Evolutionary conservation across 768 basidiomycete species (phyloP).

Genomic region (Steccherinum ochraceum): DNA sequence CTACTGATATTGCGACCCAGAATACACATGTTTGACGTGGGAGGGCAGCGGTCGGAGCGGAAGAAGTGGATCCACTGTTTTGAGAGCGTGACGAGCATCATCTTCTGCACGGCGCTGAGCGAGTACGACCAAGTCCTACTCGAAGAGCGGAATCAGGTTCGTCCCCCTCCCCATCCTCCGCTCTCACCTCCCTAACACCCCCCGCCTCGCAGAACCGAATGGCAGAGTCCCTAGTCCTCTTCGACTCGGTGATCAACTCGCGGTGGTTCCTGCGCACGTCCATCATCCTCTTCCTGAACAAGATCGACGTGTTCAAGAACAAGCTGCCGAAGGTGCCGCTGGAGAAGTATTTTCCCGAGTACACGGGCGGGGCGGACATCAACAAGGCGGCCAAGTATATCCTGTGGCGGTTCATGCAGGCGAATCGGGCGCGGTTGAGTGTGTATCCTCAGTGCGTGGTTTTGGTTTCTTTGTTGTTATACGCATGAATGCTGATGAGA

Average conservation of each 20-base stretch:
- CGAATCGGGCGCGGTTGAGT: conserved; percentile 74
- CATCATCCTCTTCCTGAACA: conserved; percentile 66
- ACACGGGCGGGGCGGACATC: conserved; percentile 83
- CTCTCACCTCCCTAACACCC: not conserved
- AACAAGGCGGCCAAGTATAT: conserved; percentile 95
- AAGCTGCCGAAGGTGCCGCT: conserved; percentile 69
- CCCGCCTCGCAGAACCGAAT: conserved; percentile 54
- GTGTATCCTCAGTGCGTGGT: conserved; percentile 83
- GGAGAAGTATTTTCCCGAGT: conserved; percentile 81
- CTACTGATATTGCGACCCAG: conserved; percentile 16
- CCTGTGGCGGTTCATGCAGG: conserved; percentile 92
- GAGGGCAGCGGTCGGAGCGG: conserved; percentile 56
- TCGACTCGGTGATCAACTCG: conserved; percentile 76
- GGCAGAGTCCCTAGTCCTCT: conserved; percentile 67
- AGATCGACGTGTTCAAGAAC: conserved; percentile 72
- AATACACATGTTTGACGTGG: conserved; percentile 74
- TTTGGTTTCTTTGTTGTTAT: not conserved
- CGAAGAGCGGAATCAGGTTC: conserved; percentile 60
- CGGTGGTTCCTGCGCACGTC: conserved; percentile 65
- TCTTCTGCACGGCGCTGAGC: conserved; percentile 69
- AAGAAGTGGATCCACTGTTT: conserved; percentile 65
- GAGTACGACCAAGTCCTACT: conserved; percentile 72
- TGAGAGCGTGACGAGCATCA: conserved; percentile 74
- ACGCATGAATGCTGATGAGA: conserved; percentile 1
- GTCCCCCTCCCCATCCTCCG: conserved; percentile 14